Base-by-base conservation (phyloP, 768 basidiomycete genomes). In the Russula foetens region DNA sequence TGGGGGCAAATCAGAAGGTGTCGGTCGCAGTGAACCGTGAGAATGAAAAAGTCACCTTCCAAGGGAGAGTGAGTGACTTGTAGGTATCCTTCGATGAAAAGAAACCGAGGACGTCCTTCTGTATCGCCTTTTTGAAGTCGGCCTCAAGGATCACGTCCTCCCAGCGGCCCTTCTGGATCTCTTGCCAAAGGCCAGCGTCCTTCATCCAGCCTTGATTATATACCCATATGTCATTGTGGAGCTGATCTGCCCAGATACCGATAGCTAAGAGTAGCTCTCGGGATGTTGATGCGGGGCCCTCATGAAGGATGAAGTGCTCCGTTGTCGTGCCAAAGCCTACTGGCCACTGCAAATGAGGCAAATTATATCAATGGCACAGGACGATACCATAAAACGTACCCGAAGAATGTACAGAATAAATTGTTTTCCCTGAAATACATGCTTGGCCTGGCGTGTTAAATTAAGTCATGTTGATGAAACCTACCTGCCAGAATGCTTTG, bases 31-130 rank as follows among this genome's bases (percentile, higher is more conserved):
- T 19, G 3, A 17, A 39, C 7, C 21, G 21, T 49, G 39, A 5
- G 12, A 11, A 41, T 35, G n/a, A 43, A 7, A 39, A 28, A 47
- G 9, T 53, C 64, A 85, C 86, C 82, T 91, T 93, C 91, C 91
- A 93, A 1, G 91, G 85, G 58, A 92, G 88, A 1, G 78, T 78
- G 3, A 92, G 76, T 19, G 83, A 80, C 70, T 84, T 86, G 74
- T 92, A 93, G 2, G 87, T 73, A 54, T 76, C 67, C 66, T 90
- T 83, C 0, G 87, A 85, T n/a, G 79, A 75, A 71, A 91, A 92
- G 76, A 94, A 94, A 0, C 86, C 87, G 33, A 82, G 79, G 9
- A 92, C 76, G 49, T 93, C 92, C 66, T 88, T 85, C 72, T 85
- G 79, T 24, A 94, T 62, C 2, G 75, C 73, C 35, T 73, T 73